A percentile compares a stretch with the other conserved stretches of the same genome.
Evolutionary conservation across 768 basidiomycete species (phyloP).

Genomic region (Infundibulicybe gibba): DNA sequence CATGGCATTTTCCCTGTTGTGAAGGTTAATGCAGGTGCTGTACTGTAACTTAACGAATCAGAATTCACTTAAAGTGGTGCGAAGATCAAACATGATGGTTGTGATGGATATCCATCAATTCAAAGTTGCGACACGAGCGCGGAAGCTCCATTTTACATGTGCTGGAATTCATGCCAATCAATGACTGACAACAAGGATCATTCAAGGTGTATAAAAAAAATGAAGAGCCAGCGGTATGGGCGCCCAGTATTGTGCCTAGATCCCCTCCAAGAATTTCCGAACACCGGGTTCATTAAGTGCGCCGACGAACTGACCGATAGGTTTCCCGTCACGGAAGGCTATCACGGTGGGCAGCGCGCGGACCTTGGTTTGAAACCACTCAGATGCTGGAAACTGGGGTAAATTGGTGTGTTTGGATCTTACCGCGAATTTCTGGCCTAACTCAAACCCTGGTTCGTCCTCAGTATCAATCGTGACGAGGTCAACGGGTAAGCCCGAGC

Average conservation of each 20-base stretch:
- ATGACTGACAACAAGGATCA: no score
- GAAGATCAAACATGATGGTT: no score
- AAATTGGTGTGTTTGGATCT: not conserved
- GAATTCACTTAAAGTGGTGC: no score
- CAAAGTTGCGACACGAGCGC: no score
- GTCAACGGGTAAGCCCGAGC: constrained; percentile 57
- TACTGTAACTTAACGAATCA: no score
- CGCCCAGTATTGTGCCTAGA: constrained; percentile 19
- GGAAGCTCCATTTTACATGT: no score
- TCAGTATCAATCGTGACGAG: constrained; percentile 69
- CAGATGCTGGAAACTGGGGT: not conserved
- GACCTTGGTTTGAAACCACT: constrained; percentile 38
- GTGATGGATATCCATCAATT: no score
- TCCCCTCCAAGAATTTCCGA: constrained; percentile 37
- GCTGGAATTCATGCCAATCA: no score
- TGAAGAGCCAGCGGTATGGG: no score
- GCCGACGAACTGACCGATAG: constrained; percentile 60
- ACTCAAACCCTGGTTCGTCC: constrained; percentile 44
- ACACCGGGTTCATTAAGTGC: constrained; percentile 44
- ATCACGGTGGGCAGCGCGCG: constrained; percentile 77
- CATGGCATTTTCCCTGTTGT: no score
- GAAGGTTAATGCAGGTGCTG: no score
- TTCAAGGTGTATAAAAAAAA: no score
- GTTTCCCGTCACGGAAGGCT: constrained; percentile 66
- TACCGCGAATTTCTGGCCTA: constrained; percentile 54